Conservation (phyloP, 2,329 filamentous ascomycete species). For the Macrophomina tecta region DNA sequence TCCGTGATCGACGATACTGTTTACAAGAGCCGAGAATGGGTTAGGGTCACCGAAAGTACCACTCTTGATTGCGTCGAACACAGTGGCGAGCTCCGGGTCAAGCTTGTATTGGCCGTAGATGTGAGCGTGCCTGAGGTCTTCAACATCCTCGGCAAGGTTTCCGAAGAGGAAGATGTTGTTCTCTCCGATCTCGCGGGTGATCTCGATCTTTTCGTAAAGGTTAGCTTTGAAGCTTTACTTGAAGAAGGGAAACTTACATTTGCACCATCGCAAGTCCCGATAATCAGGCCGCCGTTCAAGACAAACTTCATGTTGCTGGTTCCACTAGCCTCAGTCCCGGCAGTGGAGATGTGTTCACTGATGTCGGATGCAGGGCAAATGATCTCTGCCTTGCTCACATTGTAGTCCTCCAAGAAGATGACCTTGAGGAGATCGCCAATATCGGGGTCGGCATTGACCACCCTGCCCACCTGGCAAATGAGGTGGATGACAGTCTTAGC, state of each 20-base stretch:
- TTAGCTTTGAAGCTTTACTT: conserved; percentile 10
- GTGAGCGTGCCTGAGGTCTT: conserved; percentile 90
- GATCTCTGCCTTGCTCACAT: conserved; percentile 98
- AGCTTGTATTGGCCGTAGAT: conserved; percentile 80
- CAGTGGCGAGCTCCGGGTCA: conserved; percentile 76
- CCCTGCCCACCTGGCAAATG: conserved; percentile 86
- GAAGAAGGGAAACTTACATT: conserved; percentile 66
- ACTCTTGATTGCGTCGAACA: conserved; percentile 82
- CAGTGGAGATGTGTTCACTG: conserved; percentile 98
- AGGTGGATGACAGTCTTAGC: conserved; percentile 98
- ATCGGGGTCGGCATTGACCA: conserved; percentile 91
- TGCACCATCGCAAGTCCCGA: conserved; percentile 96
- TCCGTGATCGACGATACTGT: conserved; percentile 87
- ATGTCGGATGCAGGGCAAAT: conserved; percentile 94
- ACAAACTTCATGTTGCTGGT: conserved; percentile 99
- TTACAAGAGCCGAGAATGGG: conserved; percentile 82
- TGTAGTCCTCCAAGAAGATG: conserved; percentile 97
- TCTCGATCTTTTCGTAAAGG: conserved; percentile 73
- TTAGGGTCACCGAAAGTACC: conserved; percentile 80
- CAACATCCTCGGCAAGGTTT: conserved; percentile 93
- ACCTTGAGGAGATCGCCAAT: conserved; percentile 96
- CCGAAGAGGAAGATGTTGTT: conserved; percentile 99
- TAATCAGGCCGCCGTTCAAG: conserved; percentile 94
- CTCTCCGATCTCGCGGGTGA: conserved; percentile 94
- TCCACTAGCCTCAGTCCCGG: conserved; percentile 85